These are phyloP conservation scores for Lactarius hatsudake DNA, from an alignment of 768 basidiomycete genomes.

Conservation along the genomic window DNA sequence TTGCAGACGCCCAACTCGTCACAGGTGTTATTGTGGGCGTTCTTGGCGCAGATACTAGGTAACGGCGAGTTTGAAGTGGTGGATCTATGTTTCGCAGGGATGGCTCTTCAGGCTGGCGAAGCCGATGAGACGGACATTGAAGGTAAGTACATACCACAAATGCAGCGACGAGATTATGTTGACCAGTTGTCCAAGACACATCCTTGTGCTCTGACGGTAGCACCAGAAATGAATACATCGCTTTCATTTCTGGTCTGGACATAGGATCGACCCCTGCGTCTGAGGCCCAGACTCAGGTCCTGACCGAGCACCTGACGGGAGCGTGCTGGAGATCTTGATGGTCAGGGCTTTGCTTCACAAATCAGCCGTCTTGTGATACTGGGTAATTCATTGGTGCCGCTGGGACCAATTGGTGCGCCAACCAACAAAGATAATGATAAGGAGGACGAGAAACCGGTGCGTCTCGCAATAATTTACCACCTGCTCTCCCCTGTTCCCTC, in stretches of 20 bases:
- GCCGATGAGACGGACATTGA: constrained; percentile 67
- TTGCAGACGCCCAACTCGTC: constrained; percentile 64
- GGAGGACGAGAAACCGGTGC: constrained; percentile 54
- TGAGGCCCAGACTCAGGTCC: constrained; percentile 76
- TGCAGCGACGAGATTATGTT: constrained; percentile 13
- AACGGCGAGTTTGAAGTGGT: constrained; percentile 92
- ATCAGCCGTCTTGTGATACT: constrained; percentile 87
- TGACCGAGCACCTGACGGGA: constrained; percentile 86
- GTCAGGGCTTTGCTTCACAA: constrained; percentile 60
- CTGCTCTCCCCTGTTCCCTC: not conserved
- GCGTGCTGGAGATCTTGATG: constrained; percentile 72
- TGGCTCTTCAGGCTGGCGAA: constrained; percentile 59
- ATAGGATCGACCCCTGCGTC: constrained; percentile 61
- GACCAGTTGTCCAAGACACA: constrained; percentile 15
- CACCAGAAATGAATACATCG: constrained; percentile 66
- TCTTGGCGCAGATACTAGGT: constrained; percentile 85
- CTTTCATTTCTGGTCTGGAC: constrained; percentile 80
- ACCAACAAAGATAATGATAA: constrained; percentile 36
- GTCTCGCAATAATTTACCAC: constrained; percentile 13
- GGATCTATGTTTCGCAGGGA: constrained; percentile 80
- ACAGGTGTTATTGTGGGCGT: constrained; percentile 91
- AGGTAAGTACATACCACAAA: constrained; percentile 39
- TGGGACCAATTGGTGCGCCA: constrained; percentile 35
- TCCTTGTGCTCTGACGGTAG: not conserved
- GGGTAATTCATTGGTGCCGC: constrained; percentile 78